Conservation (phyloP, 1,284 basidiomycete species). For the Heterobasidion parviporum region DNA sequence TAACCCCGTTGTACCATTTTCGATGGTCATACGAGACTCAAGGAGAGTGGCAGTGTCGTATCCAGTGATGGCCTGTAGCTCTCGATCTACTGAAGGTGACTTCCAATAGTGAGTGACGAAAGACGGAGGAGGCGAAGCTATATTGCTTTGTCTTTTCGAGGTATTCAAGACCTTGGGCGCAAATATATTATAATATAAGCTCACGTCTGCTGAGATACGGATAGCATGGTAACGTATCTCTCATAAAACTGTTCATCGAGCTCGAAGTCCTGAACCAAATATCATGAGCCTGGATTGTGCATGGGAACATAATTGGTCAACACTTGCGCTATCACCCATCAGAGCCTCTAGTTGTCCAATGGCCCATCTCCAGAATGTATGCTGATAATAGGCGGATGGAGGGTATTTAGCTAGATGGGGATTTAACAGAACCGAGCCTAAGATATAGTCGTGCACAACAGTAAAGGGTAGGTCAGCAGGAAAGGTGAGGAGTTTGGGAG, state of each 20-base stretch:
- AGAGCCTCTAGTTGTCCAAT: conserved; percentile 44
- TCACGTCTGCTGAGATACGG: conserved; percentile 3
- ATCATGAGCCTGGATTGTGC: conserved; percentile 4
- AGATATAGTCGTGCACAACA: conserved; percentile 43
- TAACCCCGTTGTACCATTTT: conserved; percentile 68
- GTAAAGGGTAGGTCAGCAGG: conserved; percentile 25
- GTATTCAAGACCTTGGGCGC: not conserved
- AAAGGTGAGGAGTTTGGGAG: conserved; percentile 32
- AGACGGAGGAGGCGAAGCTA: conserved; percentile 33
- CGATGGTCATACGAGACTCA: conserved; percentile 64
- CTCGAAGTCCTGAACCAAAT: conserved; percentile 39
- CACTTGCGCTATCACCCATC: conserved; percentile 30
- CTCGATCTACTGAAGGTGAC: not conserved
- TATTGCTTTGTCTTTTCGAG: not conserved
- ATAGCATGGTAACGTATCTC: conserved; percentile 22
- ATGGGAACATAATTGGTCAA: conserved; percentile 1
- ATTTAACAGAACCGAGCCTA: conserved; percentile 40
- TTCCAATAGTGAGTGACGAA: conserved; percentile 63
- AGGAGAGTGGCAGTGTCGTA: conserved; percentile 40
- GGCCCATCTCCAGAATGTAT: conserved; percentile 64
- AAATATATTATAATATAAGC: not conserved
- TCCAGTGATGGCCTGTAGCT: conserved; percentile 6
- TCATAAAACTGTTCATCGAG: conserved; percentile 59
- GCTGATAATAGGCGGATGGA: conserved; percentile 54
- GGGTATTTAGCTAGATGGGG: conserved; percentile 47